Conservation (phyloP, 768 basidiomycete species). For the Calocera cornea region DNA sequence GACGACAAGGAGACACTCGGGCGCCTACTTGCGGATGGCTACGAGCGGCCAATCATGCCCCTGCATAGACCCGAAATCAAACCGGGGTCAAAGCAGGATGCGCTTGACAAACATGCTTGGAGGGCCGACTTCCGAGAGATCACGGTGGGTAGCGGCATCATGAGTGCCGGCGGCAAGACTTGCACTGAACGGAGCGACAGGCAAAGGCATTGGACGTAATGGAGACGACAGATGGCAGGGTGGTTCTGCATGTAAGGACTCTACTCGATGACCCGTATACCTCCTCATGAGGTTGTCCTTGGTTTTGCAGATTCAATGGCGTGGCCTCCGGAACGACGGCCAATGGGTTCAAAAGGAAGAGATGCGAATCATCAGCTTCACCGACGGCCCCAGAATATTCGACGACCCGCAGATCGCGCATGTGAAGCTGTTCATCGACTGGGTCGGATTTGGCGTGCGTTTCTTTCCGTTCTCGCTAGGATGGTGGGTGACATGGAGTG, state of each 20-base stretch:
- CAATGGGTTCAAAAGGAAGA: not conserved
- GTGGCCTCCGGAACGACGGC: not conserved
- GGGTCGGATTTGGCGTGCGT: not conserved
- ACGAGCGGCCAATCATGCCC: not conserved
- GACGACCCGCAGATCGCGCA: not conserved
- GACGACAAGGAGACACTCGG: not conserved
- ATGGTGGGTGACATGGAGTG: not conserved
- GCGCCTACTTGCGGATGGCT: not conserved
- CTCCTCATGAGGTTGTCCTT: not conserved
- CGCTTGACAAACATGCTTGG: not conserved
- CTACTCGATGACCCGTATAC: not conserved
- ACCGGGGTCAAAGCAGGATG: not conserved
- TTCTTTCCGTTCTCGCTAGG: too few species aligned
- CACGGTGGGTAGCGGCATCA: not conserved
- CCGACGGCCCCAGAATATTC: not conserved
- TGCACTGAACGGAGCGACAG: not conserved
- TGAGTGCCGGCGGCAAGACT: not conserved
- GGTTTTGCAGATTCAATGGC: not conserved
- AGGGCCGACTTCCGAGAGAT: not conserved
- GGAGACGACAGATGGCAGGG: not conserved
- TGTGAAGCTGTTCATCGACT: not conserved
- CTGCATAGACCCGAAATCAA: not conserved
- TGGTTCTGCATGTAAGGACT: not conserved
- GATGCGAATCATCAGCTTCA: not conserved
- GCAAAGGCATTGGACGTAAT: not conserved